These are phyloP conservation scores for Vanrija pseudolonga DNA, from an alignment of 1,284 basidiomycete genomes.

Conservation along the genomic window DNA sequence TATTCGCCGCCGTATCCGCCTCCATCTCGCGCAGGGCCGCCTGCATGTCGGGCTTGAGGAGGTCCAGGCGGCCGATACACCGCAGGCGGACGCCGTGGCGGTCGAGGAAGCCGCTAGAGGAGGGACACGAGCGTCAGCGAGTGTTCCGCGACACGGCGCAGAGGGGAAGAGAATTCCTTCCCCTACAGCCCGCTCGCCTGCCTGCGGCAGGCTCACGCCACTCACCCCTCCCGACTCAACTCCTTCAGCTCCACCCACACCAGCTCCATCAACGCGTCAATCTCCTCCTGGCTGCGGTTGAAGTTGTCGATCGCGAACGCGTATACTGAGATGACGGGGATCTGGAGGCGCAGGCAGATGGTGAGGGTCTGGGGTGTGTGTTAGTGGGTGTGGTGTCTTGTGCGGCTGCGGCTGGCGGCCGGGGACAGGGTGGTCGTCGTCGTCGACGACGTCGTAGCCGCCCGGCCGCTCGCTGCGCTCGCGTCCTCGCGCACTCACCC, in stretches of 20 bases:
- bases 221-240: constrained; percentile 76
- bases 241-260: constrained; percentile 78
- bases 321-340: constrained; percentile 85
- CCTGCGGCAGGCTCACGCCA: neutral
- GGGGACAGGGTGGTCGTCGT: too few species aligned
- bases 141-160: neutral
- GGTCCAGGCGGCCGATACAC: constrained; percentile 69
- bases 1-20: constrained; percentile 69
- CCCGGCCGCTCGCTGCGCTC: neutral
- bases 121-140: constrained; percentile 6
- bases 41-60: constrained; percentile 75
- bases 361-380: constrained; percentile 67
- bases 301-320: constrained; percentile 99
- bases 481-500: constrained; percentile 58
- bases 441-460: too few species aligned
- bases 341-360: constrained; percentile 69
- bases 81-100: constrained; percentile 79
- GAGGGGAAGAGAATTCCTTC: too few species aligned
- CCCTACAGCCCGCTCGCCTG: neutral
- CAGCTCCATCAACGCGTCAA: constrained; percentile 79
- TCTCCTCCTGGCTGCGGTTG: constrained; percentile 79
- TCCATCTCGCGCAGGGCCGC: constrained; percentile 71
- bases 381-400: neutral
- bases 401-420: too few species aligned
- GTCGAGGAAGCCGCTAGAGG: constrained; percentile 66